Evolutionary conservation across 2,329 filamentous ascomycete species (phyloP).

Genomic region (Calonectria crousiana): DNA sequence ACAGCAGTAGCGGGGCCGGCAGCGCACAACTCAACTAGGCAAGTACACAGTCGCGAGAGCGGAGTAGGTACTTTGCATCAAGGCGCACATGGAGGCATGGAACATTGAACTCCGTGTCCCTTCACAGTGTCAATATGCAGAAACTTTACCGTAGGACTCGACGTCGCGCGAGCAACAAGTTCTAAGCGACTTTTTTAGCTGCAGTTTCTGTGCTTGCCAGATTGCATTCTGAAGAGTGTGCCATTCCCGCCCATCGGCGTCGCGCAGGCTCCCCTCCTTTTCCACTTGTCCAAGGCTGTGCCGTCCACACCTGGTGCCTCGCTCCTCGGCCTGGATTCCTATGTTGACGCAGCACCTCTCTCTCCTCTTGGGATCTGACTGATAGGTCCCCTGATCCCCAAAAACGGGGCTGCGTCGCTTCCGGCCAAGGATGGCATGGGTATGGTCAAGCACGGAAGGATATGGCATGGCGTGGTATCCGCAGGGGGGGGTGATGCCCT

Average conservation of each 20-base stretch:
- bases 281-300: not conserved
- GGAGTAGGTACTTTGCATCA: conserved; percentile 9
- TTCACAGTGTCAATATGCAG: not conserved
- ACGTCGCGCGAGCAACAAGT: conserved; percentile 1
- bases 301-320: conserved; percentile 10
- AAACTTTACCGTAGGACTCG: conserved; percentile 9
- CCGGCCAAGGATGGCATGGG: conserved; percentile 33
- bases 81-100: not conserved
- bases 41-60: not conserved
- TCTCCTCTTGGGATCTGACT: conserved; percentile 24
- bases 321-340: conserved; percentile 18
- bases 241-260: not conserved
- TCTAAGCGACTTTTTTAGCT: conserved; percentile 10
- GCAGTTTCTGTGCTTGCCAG: not conserved
- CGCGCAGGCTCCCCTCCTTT: not conserved
- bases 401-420: conserved; percentile 35
- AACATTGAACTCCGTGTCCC: not conserved
- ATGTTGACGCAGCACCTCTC: conserved; percentile 9
- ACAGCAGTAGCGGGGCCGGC: not conserved
- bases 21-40: conserved; percentile 4
- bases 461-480: conserved; percentile 27
- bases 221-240: not conserved
- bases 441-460: conserved; percentile 21
- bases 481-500: conserved; percentile 23
- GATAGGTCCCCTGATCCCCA: conserved; percentile 34